phyloP scores from a whole-genome alignment of 208 protist genomes.

The Trypanosoma platydactyli region DNA sequence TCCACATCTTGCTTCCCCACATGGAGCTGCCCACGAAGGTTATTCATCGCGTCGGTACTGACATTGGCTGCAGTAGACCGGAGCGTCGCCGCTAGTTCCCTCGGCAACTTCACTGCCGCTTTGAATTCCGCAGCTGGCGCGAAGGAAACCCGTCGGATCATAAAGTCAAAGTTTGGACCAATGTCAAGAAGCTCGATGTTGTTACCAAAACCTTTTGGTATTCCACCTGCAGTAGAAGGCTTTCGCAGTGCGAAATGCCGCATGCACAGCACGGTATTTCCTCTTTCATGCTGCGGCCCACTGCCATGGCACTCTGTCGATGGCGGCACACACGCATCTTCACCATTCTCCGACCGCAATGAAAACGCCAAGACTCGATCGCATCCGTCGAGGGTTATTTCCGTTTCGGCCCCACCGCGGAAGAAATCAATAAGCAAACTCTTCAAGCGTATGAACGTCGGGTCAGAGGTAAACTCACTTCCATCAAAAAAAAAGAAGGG shows the following conservation, averaged over 20 bases:
- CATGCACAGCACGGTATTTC: conserved; percentile 67
- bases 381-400: conserved; percentile 76
- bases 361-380: conserved; percentile 84
- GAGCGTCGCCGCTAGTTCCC: conserved; percentile 55
- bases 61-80: conserved; percentile 73
- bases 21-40: conserved; percentile 84
- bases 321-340: conserved; percentile 72
- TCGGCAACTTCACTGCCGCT: conserved; percentile 58
- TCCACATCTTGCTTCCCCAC: conserved; percentile 75
- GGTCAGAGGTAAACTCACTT: conserved; percentile 69
- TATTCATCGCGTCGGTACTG: conserved; percentile 62
- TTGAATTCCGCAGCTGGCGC: conserved; percentile 82
- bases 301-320: conserved; percentile 72
- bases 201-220: conserved; percentile 39
- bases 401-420: conserved; percentile 59
- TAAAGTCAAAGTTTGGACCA: conserved; percentile 86
- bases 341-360: conserved; percentile 65
- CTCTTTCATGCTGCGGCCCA: conserved; percentile 32
- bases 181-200: conserved; percentile 76
- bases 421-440: conserved; percentile 89
- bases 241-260: conserved; percentile 83
- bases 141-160: conserved; percentile 71
- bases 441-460: conserved; percentile 72
- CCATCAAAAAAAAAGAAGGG: conserved; percentile 90
- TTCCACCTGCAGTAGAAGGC: conserved; percentile 45